phyloP scores from a whole-genome alignment of 2,329 filamentous ascomycete species.

The Penicillium sp. region DNA sequence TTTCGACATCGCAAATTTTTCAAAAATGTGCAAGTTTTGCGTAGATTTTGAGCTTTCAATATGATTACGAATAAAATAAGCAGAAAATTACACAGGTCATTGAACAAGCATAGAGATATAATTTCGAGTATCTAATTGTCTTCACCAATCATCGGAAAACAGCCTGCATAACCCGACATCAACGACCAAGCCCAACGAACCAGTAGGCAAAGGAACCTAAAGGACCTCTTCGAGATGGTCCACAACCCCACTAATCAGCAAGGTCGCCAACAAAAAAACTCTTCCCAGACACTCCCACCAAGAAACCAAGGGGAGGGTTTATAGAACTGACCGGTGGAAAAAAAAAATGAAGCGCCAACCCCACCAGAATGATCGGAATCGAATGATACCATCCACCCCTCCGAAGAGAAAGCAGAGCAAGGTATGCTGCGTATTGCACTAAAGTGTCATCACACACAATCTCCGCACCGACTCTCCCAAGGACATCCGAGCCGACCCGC shows the following conservation, averaged over 20 bases:
- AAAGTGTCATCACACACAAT: constrained; percentile 84
- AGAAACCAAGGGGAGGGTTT: constrained; percentile 4
- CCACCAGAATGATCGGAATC: constrained; percentile 90
- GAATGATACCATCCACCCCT: constrained; percentile 63
- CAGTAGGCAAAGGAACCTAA: constrained; percentile 9
- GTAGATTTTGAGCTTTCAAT: background rate
- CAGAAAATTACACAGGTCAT: background rate
- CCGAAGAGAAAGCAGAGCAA: constrained; percentile 37
- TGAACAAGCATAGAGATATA: background rate
- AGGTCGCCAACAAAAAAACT: constrained; percentile 28
- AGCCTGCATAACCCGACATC: constrained; percentile 12
- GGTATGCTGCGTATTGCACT: constrained; percentile 94
- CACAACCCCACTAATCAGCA: constrained; percentile 38
- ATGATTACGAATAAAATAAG: background rate
- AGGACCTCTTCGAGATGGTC: constrained; percentile 12
- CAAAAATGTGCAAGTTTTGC: background rate
- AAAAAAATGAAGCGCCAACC: constrained; percentile 67
- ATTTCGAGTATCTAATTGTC: background rate
- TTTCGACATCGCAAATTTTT: constrained; percentile 9
- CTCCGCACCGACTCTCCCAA: constrained; percentile 93
- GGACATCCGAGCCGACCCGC: constrained; percentile 49
- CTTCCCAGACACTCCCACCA: constrained; percentile 22
- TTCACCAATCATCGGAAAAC: too few species aligned
- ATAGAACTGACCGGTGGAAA: constrained; percentile 51
- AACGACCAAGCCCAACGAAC: constrained; percentile 14